These are phyloP conservation scores for Eimeria tenella DNA, from an alignment of 169 alveolate genomes.

Conservation along the genomic window DNA sequence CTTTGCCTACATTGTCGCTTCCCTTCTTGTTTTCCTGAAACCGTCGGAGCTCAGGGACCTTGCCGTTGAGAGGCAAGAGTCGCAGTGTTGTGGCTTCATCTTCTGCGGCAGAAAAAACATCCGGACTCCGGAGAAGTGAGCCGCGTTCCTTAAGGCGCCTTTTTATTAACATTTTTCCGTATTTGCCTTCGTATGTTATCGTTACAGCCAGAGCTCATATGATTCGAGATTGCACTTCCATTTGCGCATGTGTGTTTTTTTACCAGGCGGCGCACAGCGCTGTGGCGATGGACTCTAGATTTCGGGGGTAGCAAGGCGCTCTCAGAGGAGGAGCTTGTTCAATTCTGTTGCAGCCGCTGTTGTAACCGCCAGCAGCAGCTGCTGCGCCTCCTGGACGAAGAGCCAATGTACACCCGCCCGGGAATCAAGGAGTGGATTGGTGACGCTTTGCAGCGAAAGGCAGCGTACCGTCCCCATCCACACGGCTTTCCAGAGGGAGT, in stretches of 20 bases:
- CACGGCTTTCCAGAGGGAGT: constrained; percentile 50
- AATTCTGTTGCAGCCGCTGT: constrained; percentile 71
- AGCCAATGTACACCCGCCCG: constrained; percentile 69
- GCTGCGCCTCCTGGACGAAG: constrained; percentile 69
- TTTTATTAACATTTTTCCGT: too few relatives aligned
- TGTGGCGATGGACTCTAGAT: constrained; percentile 66
- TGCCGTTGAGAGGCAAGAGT: constrained; percentile 62
- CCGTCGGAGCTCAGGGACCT: constrained; percentile 62
- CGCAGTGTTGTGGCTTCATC: constrained; percentile 69
- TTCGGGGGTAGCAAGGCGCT: constrained; percentile 73
- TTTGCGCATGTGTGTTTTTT: not conserved
- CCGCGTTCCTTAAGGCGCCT: not conserved
- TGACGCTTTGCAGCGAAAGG: constrained; percentile 66
- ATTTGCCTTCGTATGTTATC: not conserved
- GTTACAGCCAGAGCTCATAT: not conserved
- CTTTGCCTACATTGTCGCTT: constrained; percentile 62
- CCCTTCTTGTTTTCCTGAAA: constrained; percentile 51
- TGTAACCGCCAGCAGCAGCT: constrained; percentile 72
- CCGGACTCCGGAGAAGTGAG: constrained; percentile 61
- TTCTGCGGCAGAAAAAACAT: constrained; percentile 70
- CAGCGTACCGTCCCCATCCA: constrained; percentile 66
- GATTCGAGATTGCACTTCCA: not conserved
- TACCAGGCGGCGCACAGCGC: constrained; percentile 68
- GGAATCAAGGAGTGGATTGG: constrained; percentile 71
- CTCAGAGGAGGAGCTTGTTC: constrained; percentile 61